Percentiles rank a stretch among this genome's conserved stretches.
Conservation (phyloP, 306 rosid species). For the Hippophae gyantsensis region DNA sequence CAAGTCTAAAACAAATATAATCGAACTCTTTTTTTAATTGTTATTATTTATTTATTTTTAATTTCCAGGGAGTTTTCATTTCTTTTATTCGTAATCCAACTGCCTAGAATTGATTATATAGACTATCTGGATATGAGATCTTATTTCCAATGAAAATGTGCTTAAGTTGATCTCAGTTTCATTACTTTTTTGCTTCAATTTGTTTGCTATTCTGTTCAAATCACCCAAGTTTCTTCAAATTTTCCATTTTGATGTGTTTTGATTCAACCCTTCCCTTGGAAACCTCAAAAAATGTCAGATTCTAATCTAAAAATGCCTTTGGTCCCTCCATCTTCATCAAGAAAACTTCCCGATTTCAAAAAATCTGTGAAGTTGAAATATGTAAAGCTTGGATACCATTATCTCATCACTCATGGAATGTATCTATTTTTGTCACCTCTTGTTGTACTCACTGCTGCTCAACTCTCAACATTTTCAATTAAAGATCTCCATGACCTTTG, state of each 20-base stretch:
- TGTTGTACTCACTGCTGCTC: slow-evolving; percentile 22
- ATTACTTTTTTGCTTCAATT: slow-evolving; percentile 12
- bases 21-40: neutral
- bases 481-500: slow-evolving; percentile 38
- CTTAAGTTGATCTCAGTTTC: slow-evolving; percentile 5
- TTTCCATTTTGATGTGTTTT: slow-evolving; percentile 1
- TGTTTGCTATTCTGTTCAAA: slow-evolving; percentile 10
- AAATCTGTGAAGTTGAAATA: slow-evolving; percentile 49
- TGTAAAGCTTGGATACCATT: slow-evolving; percentile 53
- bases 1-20: neutral
- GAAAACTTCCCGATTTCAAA: slow-evolving; percentile 44
- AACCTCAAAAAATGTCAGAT: slow-evolving; percentile 27
- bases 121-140: slow-evolving; percentile 7
- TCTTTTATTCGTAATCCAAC: neutral
- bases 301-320: slow-evolving; percentile 22
- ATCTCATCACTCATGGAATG: slow-evolving; percentile 53
- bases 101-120: neutral
- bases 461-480: slow-evolving; percentile 36
- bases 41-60: neutral
- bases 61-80: neutral
- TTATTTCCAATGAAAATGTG: slow-evolving; percentile 5
- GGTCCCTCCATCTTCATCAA: slow-evolving; percentile 16
- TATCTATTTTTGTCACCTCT: slow-evolving; percentile 36
- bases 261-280: slow-evolving; percentile 3
- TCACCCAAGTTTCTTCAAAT: slow-evolving; percentile 8